Evolutionary conservation across 768 basidiomycete genomes (phyloP).

Genomic region (Boletus reticulatus): DNA sequence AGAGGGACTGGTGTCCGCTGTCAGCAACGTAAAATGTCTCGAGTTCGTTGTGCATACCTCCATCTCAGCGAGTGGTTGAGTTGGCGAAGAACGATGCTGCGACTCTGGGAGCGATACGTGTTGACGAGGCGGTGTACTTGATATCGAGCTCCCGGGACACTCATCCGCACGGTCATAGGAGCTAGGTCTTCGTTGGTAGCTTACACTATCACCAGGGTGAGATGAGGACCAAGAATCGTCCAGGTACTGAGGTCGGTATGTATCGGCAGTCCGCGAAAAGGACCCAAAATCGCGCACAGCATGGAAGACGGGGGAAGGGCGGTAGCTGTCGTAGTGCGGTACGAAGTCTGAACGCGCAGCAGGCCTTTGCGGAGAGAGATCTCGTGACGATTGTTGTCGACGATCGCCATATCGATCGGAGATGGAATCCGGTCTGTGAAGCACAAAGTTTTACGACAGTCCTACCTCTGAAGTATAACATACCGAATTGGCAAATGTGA

Average conservation of each 20-base stretch:
- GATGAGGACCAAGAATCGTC: slow-evolving; percentile 32
- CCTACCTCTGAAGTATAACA: slow-evolving; percentile 28
- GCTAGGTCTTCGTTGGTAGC: slow-evolving; percentile 18
- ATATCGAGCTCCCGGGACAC: slow-evolving; percentile 29
- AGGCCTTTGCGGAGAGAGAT: slow-evolving; percentile 38
- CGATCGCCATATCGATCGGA: slow-evolving; percentile 38
- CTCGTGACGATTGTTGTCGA: slow-evolving; percentile 33
- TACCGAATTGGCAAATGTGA: slow-evolving; percentile 39
- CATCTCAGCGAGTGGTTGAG: slow-evolving; percentile 11
- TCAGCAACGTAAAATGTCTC: slow-evolving; percentile 6
- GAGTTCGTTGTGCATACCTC: slow-evolving; percentile 3
- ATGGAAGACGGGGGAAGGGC: slow-evolving; percentile 37
- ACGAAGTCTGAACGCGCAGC: slow-evolving; percentile 33
- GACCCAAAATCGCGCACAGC: slow-evolving; percentile 40
- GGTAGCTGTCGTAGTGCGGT: slow-evolving; percentile 48
- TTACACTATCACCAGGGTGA: slow-evolving; percentile 32
- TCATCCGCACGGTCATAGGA: slow-evolving; percentile 28
- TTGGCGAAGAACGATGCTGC: slow-evolving; percentile 24
- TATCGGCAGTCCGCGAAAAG: slow-evolving; percentile 40
- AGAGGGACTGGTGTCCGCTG: slow-evolving; percentile 14
- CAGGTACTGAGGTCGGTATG: slow-evolving; percentile 50
- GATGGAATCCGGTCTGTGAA: slow-evolving; percentile 25
- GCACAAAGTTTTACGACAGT: slow-evolving; percentile 12
- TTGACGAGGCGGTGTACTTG: slow-evolving; percentile 33
- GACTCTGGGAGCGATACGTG: slow-evolving; percentile 13